A percentile compares a stretch with the other conserved stretches of the same genome.
phyloP scores from a whole-genome alignment of 495 filamentous ascomycete genomes.

The Aspergillus homomorphus region DNA sequence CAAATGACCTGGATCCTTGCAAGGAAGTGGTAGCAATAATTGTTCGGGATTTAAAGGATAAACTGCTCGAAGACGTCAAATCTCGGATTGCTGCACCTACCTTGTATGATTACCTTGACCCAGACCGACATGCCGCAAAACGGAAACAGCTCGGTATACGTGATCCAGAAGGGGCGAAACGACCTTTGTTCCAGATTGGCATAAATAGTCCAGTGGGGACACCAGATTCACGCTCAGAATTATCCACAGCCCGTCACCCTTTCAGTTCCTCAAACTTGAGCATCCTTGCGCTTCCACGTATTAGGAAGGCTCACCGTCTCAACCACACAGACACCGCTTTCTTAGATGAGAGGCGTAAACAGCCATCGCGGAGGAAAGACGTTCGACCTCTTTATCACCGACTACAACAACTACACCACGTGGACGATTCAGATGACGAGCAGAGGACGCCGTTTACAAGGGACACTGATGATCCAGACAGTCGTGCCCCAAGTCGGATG shows the following conservation, averaged over 20 bases:
- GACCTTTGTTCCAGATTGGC: conserved; percentile 45
- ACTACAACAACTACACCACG: conserved; percentile 52
- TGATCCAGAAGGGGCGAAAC: conserved; percentile 58
- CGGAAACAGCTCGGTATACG: conserved; percentile 73
- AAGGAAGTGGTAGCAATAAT: conserved; percentile 73
- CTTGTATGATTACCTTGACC: conserved; percentile 82
- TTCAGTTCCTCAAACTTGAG: conserved; percentile 47
- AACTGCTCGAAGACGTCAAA: conserved; percentile 81
- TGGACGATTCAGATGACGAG: conserved; percentile 63
- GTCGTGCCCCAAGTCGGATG: conserved; percentile 73
- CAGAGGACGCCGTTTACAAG: conserved; percentile 55
- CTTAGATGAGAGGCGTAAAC: conserved; percentile 71
- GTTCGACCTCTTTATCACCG: conserved; percentile 58
- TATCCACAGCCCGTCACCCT: conserved; percentile 29
- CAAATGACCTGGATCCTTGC: conserved; percentile 82
- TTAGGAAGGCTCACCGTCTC: conserved; percentile 61
- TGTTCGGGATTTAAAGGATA: conserved; percentile 74
- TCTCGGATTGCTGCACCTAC: conserved; percentile 75
- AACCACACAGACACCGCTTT: conserved; percentile 66
- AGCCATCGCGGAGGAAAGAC: conserved; percentile 48
- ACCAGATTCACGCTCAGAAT: conserved; percentile 58
- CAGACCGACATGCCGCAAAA: conserved; percentile 69
- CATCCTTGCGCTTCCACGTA: conserved; percentile 64
- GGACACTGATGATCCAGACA: conserved; percentile 81
- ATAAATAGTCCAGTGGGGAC: conserved; percentile 58